phyloP scores from a whole-genome alignment of 768 basidiomycete genomes.

The Mycena sanguinolenta region DNA sequence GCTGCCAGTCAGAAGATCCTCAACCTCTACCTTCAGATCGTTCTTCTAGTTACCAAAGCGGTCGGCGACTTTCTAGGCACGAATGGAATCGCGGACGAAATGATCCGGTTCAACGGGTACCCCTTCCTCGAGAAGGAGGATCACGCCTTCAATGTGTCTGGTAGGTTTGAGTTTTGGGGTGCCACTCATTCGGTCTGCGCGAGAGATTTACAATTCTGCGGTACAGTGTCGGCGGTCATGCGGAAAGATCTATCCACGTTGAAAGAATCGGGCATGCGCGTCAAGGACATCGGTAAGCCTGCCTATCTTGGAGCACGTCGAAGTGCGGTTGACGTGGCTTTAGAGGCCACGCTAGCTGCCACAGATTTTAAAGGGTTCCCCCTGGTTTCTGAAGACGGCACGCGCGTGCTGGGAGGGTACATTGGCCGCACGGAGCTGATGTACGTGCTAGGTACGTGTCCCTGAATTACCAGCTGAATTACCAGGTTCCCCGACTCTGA shows the following conservation, averaged over 20 bases:
- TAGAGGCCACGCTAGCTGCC: constrained; percentile 79
- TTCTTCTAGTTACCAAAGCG: constrained; percentile 95
- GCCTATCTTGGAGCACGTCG: not conserved
- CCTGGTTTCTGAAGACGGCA: constrained; percentile 75
- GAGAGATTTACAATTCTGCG: constrained; percentile 17
- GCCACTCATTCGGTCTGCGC: constrained; percentile 8
- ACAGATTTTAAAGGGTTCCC: constrained; percentile 94
- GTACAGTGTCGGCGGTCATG: constrained; percentile 91
- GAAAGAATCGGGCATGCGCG: constrained; percentile 78
- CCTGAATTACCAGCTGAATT: not conserved
- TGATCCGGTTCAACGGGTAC: constrained; percentile 97
- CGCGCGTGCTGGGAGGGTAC: constrained; percentile 82
- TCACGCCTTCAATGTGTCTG: constrained; percentile 90
- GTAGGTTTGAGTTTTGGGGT: constrained; percentile 58
- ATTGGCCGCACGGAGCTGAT: constrained; percentile 88
- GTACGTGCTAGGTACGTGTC: constrained; percentile 81
- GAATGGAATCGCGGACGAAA: constrained; percentile 95
- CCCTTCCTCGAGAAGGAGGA: constrained; percentile 98
- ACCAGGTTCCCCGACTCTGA: constrained; percentile 7
- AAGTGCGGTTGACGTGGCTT: constrained; percentile 20
- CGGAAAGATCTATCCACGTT: constrained; percentile 82
- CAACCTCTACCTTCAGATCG: constrained; percentile 73
- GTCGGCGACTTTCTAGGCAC: constrained; percentile 96
- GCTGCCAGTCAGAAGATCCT: not conserved
- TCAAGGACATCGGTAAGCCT: constrained; percentile 83